Percentiles rank a stretch among this genome's conserved stretches.
phyloP scores from a whole-genome alignment of 2,329 filamentous ascomycete species.

The Aspergillus pseudonomiae region DNA sequence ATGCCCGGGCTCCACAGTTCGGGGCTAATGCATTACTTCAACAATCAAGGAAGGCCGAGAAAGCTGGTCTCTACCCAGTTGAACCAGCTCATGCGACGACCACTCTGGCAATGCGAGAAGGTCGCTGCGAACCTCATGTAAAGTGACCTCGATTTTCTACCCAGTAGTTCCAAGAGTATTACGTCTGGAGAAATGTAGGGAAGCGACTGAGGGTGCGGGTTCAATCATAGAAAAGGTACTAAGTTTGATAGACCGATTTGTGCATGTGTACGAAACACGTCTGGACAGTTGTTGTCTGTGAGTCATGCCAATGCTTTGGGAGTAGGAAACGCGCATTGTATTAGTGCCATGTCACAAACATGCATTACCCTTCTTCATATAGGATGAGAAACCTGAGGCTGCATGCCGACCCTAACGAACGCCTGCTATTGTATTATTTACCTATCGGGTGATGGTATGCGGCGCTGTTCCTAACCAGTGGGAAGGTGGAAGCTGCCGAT shows the following conservation, averaged over 20 bases:
- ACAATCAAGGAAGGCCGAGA: neutral
- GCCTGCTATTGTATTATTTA: slow-evolving; percentile 1
- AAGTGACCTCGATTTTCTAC: neutral
- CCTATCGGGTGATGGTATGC: neutral
- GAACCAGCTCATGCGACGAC: neutral
- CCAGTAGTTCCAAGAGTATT: neutral
- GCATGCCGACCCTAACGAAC: neutral
- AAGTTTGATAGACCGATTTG: neutral
- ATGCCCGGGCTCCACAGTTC: neutral
- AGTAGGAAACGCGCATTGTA: neutral
- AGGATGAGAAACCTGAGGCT: neutral
- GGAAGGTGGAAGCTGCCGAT: neutral
- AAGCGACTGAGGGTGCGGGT: neutral
- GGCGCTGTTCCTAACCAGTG: neutral
- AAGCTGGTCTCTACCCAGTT: neutral
- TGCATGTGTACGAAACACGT: neutral
- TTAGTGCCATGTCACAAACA: slow-evolving; percentile 1
- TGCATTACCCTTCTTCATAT: neutral
- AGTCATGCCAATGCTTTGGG: slow-evolving; percentile 1
- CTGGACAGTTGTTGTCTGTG: neutral
- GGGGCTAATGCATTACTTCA: neutral
- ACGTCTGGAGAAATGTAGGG: neutral
- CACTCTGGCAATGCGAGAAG: neutral
- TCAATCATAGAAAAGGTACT: neutral
- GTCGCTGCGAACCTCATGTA: neutral